A percentile compares a stretch with the other conserved stretches of the same genome.
Evolutionary conservation across 345 rosid genomes (phyloP).

Genomic region (Citrus sp.): DNA sequence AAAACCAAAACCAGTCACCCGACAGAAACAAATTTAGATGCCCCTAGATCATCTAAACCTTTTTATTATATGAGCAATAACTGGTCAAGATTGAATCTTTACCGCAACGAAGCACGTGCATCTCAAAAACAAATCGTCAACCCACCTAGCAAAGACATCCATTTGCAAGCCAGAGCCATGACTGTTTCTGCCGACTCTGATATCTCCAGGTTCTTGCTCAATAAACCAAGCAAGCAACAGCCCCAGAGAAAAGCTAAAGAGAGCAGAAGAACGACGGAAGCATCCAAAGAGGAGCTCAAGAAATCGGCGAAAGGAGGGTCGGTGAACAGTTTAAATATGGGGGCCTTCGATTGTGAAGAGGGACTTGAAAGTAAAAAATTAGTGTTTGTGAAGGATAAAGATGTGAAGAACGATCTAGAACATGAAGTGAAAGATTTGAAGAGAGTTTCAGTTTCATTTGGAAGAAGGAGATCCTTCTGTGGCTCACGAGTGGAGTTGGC

Average conservation of each 20-base stretch:
- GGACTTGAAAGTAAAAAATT: constrained; percentile 6
- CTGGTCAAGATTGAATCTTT: constrained; percentile 16
- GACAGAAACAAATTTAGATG: constrained; percentile 23
- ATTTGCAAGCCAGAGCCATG: constrained; percentile 52
- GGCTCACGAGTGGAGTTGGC: constrained; percentile 48
- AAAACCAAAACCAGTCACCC: constrained; percentile 8
- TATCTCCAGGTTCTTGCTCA: constrained; percentile 24
- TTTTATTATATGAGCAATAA: constrained; percentile 18
- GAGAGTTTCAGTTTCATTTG: constrained; percentile 33
- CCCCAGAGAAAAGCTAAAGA: constrained; percentile 16
- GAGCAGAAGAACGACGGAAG: constrained; percentile 19
- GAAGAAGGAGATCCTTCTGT: constrained; percentile 51
- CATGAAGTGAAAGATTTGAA: constrained; percentile 23
- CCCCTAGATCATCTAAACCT: constrained; percentile 15
- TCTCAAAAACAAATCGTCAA: constrained; percentile 5
- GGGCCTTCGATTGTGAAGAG: not conserved
- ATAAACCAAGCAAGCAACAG: constrained; percentile 20
- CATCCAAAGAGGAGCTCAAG: constrained; percentile 20
- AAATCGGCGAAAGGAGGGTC: constrained; percentile 19
- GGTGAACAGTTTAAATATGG: constrained; percentile 16
- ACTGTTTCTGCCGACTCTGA: constrained; percentile 50
- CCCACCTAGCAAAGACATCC: constrained; percentile 23
- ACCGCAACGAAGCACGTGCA: constrained; percentile 23
- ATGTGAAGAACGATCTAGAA: constrained; percentile 18
- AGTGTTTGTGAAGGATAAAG: constrained; percentile 7